Evolutionary conservation across 2,329 filamentous ascomycete genomes (phyloP).

Genomic region (Xylariales sp.): DNA sequence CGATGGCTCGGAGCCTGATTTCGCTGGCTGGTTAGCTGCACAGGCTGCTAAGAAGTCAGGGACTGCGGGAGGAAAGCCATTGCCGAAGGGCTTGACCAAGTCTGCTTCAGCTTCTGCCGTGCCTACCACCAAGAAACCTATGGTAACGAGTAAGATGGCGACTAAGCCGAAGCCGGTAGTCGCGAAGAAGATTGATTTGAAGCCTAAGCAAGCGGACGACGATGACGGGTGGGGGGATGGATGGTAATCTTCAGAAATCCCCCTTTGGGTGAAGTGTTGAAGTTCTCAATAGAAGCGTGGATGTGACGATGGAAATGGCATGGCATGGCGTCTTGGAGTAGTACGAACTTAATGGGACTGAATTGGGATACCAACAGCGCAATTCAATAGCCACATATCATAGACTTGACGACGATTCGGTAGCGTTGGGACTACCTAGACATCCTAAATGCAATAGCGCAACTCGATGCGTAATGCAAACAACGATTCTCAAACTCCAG

Average conservation of each 20-base stretch:
- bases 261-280: neutral
- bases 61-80: slow-evolving; percentile 45
- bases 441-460: too few species aligned
- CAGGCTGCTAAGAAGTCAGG: slow-evolving; percentile 67
- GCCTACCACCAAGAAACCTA: slow-evolving; percentile 20
- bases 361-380: slow-evolving; percentile 1
- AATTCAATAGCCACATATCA: neutral
- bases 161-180: slow-evolving; percentile 42
- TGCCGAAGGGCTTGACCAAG: slow-evolving; percentile 83
- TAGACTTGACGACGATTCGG: slow-evolving; percentile 3
- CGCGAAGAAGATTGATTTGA: slow-evolving; percentile 65
- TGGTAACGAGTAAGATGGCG: slow-evolving; percentile 30
- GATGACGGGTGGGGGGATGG: slow-evolving; percentile 63
- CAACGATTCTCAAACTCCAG: too few species aligned
- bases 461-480: too few species aligned
- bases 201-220: slow-evolving; percentile 55
- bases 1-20: slow-evolving; percentile 86
- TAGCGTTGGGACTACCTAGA: too few species aligned
- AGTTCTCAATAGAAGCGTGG: neutral
- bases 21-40: slow-evolving; percentile 89
- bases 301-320: neutral
- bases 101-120: slow-evolving; percentile 30
- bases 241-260: slow-evolving; percentile 33
- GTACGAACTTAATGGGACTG: neutral
- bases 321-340: slow-evolving; percentile 7